Evolutionary conservation across 805 yeast genomes (phyloP).

Genomic region (Metschnikowia vanudenii): DNA sequence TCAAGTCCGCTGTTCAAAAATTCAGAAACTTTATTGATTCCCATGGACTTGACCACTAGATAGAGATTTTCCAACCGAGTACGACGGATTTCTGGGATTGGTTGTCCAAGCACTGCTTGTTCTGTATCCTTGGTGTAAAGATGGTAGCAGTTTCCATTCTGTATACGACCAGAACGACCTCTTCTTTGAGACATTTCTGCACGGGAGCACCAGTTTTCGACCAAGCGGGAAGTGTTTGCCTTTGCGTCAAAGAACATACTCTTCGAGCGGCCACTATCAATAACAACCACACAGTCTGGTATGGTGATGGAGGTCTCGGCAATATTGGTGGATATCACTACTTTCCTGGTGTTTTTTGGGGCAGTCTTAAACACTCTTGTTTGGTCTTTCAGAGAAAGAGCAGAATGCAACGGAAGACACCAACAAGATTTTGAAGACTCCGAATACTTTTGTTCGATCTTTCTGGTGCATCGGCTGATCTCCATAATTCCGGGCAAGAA

Average conservation of each 20-base stretch:
- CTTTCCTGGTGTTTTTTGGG: constrained; percentile 58
- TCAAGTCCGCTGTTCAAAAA: constrained; percentile 79
- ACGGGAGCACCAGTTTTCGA: constrained; percentile 83
- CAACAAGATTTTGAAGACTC: constrained; percentile 27
- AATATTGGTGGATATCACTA: constrained; percentile 87
- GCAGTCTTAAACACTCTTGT: constrained; percentile 65
- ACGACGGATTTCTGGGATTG: constrained; percentile 86
- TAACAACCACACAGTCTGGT: constrained; percentile 89
- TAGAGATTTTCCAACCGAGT: constrained; percentile 81
- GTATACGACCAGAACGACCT: constrained; percentile 98
- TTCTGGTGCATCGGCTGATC: constrained; percentile 63
- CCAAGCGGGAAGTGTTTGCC: constrained; percentile 64
- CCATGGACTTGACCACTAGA: constrained; percentile 85
- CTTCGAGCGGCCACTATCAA: constrained; percentile 86
- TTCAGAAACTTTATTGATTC: constrained; percentile 63
- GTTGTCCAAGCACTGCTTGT: constrained; percentile 60
- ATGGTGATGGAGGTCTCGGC: constrained; percentile 98
- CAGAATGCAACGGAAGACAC: constrained; percentile 84
- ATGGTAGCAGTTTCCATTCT: constrained; percentile 77
- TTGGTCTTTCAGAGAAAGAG: constrained; percentile 80
- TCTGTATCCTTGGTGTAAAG: constrained; percentile 64
- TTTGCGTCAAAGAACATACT: constrained; percentile 67
- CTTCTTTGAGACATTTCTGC: constrained; percentile 90
- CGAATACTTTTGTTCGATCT: constrained; percentile 22
- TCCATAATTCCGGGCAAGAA: constrained; percentile 92